Evolutionary conservation across 495 filamentous ascomycete species (phyloP), one percentile per base, ranked within the genome.

Genomic region (Stereocaulon alpinum): DNA sequence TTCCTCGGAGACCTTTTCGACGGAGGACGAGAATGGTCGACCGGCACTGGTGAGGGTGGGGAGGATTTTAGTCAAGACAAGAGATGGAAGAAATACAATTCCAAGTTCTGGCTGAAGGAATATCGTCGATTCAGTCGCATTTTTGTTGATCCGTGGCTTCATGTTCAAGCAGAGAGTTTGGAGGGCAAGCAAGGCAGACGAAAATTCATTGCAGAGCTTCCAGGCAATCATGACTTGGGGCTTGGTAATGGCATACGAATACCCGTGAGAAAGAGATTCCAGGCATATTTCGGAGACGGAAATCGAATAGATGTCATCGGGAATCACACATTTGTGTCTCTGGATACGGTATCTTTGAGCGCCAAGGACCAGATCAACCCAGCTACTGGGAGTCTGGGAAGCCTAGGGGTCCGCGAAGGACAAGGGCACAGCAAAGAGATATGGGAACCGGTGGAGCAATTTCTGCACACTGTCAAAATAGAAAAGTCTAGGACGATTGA

Each of bases 1-100:
- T 97, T 99, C 69, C 76, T 99, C 0, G 94, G 94, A 5, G 94
- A 99, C 66, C 76, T 99, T 1, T 96, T 99, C 64, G 94, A 99
- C 66, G 94, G 94, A 2, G 94, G 94, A 15, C 79, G 94, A 65
- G 94, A 99, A 72, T 99, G 94, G 94, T 85, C 84, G 55, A 88
- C 88, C 29, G 59, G 74, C 9, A 74, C 78, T 22, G 86, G 80
- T 57, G 71, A 76, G 40, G 30, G 20, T 11, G 54, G 30, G 2
- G 42, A 45, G 14, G 47, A 30, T 11, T 34, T 47, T 15, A 88
- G 87, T 56, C 83, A 87, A 0, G 74, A 89, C 44, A 77, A 82
- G 64, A 82, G 78, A 63, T 96, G 87, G 77, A 82, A 80, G 60
- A 81, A 77, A 61, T 94, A 94, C 61, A 84, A 82, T 10, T 81